Evolutionary conservation across 108 stramenopile species (phyloP).

Genomic region (Asterionellopsis glacialis): DNA sequence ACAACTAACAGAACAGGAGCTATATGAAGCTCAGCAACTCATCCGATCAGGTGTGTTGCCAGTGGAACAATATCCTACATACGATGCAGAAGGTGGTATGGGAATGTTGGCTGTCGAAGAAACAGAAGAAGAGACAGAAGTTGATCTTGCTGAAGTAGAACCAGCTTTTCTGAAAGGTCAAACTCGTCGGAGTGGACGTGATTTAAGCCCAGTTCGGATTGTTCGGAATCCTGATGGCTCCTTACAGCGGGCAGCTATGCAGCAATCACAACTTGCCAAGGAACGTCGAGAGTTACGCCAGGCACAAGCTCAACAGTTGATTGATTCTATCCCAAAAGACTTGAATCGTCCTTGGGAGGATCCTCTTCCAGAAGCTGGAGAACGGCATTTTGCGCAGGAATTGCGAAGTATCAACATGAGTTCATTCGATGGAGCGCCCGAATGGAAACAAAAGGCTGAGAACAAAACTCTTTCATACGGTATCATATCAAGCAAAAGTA

Average conservation of each 20-base stretch:
- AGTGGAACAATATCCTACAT: slow-evolving; percentile 95
- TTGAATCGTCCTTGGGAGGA: slow-evolving; percentile 97
- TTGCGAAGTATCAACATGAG: slow-evolving; percentile 92
- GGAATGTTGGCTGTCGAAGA: slow-evolving; percentile 92
- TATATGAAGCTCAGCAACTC: slow-evolving; percentile 96
- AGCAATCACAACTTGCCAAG: slow-evolving; percentile 89
- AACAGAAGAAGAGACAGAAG: slow-evolving; percentile 94
- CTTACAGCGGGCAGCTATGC: slow-evolving; percentile 94
- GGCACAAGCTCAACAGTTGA: slow-evolving; percentile 93
- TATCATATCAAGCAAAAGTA: slow-evolving; percentile 86
- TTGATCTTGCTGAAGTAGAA: slow-evolving; percentile 92
- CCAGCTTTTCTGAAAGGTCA: slow-evolving; percentile 96
- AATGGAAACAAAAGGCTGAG: slow-evolving; percentile 97
- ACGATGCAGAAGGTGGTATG: slow-evolving; percentile 86
- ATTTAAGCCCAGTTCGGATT: slow-evolving; percentile 89
- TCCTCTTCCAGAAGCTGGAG: slow-evolving; percentile 95
- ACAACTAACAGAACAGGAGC: slow-evolving; percentile 92
- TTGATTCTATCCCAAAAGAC: slow-evolving; percentile 98
- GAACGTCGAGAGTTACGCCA: slow-evolving; percentile 95
- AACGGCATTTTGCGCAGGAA: slow-evolving; percentile 97
- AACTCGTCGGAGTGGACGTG: slow-evolving; percentile 70
- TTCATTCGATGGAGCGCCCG: slow-evolving; percentile 85
- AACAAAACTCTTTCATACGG: slow-evolving; percentile 92
- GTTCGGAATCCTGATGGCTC: slow-evolving; percentile 98
- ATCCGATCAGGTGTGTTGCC: slow-evolving; percentile 95